Percentiles rank a stretch among this genome's conserved stretches.
Conservation (phyloP, 805 yeast genomes). For the Candida endomychidarum region DNA sequence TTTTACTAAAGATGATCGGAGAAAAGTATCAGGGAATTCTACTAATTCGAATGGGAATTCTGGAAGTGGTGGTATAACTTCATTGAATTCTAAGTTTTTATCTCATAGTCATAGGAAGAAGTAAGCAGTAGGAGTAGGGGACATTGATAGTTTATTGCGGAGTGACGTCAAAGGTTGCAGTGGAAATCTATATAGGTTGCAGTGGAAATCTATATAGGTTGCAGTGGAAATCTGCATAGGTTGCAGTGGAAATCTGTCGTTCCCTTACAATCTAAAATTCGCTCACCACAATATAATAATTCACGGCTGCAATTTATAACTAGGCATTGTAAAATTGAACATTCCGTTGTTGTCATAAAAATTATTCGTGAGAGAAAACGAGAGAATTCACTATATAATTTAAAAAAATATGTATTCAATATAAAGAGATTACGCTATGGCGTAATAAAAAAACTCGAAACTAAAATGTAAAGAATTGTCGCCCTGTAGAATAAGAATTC, state of each 20-base stretch:
- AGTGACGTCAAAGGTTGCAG: no score
- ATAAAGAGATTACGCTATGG: constrained; percentile 3
- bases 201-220: no score
- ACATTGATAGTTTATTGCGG: neutral
- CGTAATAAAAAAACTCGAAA: no score
- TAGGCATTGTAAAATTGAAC: constrained; percentile 3
- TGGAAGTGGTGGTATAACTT: constrained; percentile 45
- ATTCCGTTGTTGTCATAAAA: neutral
- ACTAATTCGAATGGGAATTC: no score
- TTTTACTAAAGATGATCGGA: constrained; percentile 31
- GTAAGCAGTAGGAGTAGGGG: constrained; percentile 11
- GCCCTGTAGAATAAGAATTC: no score
- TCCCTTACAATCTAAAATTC: constrained; percentile 5
- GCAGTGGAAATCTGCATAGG: no score
- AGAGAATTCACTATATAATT: constrained; percentile 1
- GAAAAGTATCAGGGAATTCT: neutral
- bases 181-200: no score
- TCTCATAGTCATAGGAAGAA: constrained; percentile 55
- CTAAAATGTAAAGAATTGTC: no score
- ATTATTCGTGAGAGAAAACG: constrained; percentile 3
- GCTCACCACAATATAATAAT: constrained; percentile 4
- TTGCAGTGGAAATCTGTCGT: neutral
- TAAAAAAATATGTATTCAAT: constrained; percentile 3
- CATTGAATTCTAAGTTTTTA: constrained; percentile 60
- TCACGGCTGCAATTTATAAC: neutral